phyloP scores from a whole-genome alignment of 2,329 filamentous ascomycete species.

The Acephala macrosclerotiorum region DNA sequence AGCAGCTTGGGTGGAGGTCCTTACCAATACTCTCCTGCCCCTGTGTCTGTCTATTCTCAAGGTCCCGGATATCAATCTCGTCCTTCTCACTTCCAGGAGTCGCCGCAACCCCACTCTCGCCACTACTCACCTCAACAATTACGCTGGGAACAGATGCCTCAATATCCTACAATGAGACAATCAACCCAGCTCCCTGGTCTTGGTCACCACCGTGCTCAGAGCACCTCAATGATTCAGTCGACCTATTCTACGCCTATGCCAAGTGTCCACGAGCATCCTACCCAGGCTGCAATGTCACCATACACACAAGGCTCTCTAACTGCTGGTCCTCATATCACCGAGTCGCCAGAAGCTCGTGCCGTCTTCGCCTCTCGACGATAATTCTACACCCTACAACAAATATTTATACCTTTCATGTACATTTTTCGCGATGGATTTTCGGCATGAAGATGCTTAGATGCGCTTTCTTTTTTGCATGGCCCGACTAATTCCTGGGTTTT shows the following conservation, averaged over 20 bases:
- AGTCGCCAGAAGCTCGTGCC: constrained; percentile 2
- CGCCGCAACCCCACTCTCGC: neutral
- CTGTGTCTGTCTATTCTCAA: constrained; percentile 11
- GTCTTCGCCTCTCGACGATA: constrained; percentile 7
- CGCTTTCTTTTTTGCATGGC: neutral
- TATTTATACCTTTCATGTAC: constrained; percentile 8
- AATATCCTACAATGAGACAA: neutral
- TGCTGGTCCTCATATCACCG: neutral
- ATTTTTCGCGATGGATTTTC: constrained; percentile 4
- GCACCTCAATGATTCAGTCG: constrained; percentile 8
- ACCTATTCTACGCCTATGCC: constrained; percentile 1
- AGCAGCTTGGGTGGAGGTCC: constrained; percentile 25
- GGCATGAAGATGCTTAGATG: constrained; percentile 1
- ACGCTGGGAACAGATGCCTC: neutral
- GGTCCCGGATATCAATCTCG: constrained; percentile 11
- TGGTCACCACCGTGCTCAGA: constrained; percentile 12
- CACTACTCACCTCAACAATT: constrained; percentile 1
- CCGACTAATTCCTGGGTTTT: neutral
- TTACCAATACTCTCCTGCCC: constrained; percentile 20
- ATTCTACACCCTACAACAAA: neutral
- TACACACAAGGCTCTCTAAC: neutral
- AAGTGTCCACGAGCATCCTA: neutral
- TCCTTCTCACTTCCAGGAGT: constrained; percentile 13
- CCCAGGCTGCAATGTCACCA: neutral
- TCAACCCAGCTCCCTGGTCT: neutral